Conservation (phyloP, 768 basidiomycete genomes). For the Trametes cinnabarina region DNA sequence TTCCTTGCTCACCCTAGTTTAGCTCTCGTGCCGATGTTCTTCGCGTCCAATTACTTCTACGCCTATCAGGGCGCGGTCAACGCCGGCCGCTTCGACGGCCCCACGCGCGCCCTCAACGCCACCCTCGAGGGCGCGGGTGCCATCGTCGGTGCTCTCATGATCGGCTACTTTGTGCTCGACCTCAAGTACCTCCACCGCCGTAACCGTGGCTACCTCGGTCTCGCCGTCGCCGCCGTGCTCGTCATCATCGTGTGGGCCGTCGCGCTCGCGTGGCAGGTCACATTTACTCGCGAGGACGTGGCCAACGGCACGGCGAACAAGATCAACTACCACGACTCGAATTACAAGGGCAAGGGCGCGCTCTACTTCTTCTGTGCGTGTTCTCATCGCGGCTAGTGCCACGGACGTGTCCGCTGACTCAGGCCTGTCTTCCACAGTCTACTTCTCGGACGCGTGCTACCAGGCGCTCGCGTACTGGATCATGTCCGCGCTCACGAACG, state of each 20-base stretch:
- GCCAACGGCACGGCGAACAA: slow-evolving; percentile 2
- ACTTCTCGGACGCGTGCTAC: slow-evolving; percentile 37
- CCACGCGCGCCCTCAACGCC: slow-evolving; percentile 44
- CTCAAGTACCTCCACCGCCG: slow-evolving; percentile 32
- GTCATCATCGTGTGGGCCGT: slow-evolving; percentile 39
- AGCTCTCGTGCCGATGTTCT: slow-evolving; percentile 43
- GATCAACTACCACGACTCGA: slow-evolving; percentile 35
- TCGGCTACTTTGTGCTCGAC: slow-evolving; percentile 42
- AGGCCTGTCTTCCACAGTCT: slow-evolving; percentile 28
- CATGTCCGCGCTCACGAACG: slow-evolving; percentile 44
- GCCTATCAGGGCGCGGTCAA: slow-evolving; percentile 45
- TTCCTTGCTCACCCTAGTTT: neutral
- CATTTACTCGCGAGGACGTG: slow-evolving; percentile 32
- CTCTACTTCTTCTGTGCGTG: slow-evolving; percentile 41
- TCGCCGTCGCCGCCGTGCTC: slow-evolving; percentile 32
- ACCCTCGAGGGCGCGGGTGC: slow-evolving; percentile 40
- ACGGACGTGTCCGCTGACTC: neutral
- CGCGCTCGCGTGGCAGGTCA: slow-evolving; percentile 40
- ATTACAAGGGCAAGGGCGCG: slow-evolving; percentile 35
- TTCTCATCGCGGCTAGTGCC: neutral
- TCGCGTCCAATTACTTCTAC: slow-evolving; percentile 47
- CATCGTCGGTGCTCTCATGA: slow-evolving; percentile 41
- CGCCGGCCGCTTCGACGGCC: slow-evolving; percentile 39
- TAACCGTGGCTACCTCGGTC: slow-evolving; percentile 39
- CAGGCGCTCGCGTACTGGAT: slow-evolving; percentile 40